Percentiles rank a stretch among this genome's conserved stretches.
Conservation (phyloP, 2,329 filamentous ascomycete species). For the Neoascochyta sp. region DNA sequence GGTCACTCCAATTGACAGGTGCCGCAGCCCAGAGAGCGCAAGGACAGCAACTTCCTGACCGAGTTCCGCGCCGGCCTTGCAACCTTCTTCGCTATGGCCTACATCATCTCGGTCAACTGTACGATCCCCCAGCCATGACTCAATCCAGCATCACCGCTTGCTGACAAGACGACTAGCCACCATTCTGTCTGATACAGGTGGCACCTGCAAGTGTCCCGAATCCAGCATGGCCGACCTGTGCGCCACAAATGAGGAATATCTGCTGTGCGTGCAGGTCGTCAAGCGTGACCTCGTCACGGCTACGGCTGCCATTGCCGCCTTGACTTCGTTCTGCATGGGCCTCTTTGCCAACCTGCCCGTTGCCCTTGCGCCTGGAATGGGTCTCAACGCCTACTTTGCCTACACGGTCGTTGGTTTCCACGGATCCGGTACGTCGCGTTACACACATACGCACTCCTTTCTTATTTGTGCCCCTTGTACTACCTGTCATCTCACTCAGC, state of each 20-base stretch:
- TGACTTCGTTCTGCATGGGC: constrained; percentile 81
- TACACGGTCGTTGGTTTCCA: constrained; percentile 77
- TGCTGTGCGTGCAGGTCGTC: constrained; percentile 59
- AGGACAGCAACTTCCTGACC: constrained; percentile 74
- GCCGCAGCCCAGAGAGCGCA: constrained; percentile 62
- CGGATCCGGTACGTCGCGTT: constrained; percentile 55
- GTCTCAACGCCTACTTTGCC: constrained; percentile 82
- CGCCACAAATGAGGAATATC: constrained; percentile 55
- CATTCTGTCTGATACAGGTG: constrained; percentile 68
- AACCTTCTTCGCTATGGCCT: constrained; percentile 53
- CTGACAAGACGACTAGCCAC: constrained; percentile 45
- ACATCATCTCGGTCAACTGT: constrained; percentile 64
- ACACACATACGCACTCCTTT: constrained; percentile 6
- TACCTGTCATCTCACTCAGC: constrained; percentile 8
- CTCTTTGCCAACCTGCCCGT: constrained; percentile 78
- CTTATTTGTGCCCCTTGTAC: constrained; percentile 16
- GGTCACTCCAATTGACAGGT: constrained; percentile 24
- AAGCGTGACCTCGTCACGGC: constrained; percentile 79
- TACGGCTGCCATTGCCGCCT: constrained; percentile 75
- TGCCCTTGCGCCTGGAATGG: constrained; percentile 70
- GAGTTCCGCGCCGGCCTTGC: constrained; percentile 80
- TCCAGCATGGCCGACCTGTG: constrained; percentile 51
- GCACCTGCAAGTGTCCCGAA: constrained; percentile 67
- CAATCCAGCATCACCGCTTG: too few relatives aligned
- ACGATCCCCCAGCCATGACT: constrained; percentile 31